These are phyloP conservation scores for Cyclotella distinguenda DNA, from an alignment of 108 stramenopile genomes.

Conservation along the genomic window DNA sequence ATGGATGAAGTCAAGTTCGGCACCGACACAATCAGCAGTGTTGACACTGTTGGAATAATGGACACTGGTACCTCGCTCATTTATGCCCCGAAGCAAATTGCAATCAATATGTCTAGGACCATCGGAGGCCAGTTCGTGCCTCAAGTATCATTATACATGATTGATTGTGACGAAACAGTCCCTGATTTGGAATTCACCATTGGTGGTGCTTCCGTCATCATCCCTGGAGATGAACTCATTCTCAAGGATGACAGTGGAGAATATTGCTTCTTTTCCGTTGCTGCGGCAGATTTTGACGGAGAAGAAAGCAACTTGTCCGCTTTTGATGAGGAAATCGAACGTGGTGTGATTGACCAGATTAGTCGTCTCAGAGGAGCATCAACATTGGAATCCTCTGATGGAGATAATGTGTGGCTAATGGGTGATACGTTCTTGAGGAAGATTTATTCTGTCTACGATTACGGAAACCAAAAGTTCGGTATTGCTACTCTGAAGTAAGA, in stretches of 20 bases:
- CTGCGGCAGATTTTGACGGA: slow-evolving; percentile 35
- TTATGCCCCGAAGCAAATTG: slow-evolving; percentile 78
- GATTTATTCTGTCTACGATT: slow-evolving; percentile 77
- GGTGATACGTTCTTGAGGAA: slow-evolving; percentile 84
- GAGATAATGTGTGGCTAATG: slow-evolving; percentile 65
- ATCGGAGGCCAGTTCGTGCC: slow-evolving; percentile 78
- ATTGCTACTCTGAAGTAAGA: slow-evolving; percentile 45
- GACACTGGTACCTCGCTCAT: slow-evolving; percentile 96
- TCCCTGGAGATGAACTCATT: slow-evolving; percentile 72
- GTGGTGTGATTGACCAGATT: slow-evolving; percentile 49
- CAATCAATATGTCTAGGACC: slow-evolving; percentile 65
- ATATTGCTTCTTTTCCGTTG: slow-evolving; percentile 44
- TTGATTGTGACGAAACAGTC: slow-evolving; percentile 71
- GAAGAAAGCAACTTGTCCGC: slow-evolving; percentile 19
- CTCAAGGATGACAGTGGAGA: slow-evolving; percentile 63
- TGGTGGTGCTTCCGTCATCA: slow-evolving; percentile 77
- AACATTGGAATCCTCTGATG: slow-evolving; percentile 54
- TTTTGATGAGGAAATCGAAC: slow-evolving; percentile 46
- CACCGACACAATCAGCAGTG: slow-evolving; percentile 17
- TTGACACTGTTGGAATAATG: slow-evolving; percentile 79
- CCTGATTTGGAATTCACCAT: slow-evolving; percentile 85
- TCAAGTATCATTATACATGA: slow-evolving; percentile 78
- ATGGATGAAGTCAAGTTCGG: slow-evolving; percentile 73
- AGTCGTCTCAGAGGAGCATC: slow-evolving; percentile 29
- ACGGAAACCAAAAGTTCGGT: slow-evolving; percentile 50